These are phyloP conservation scores for Croton setiger DNA, from an alignment of 441 rosid genomes.

Conservation along the genomic window DNA sequence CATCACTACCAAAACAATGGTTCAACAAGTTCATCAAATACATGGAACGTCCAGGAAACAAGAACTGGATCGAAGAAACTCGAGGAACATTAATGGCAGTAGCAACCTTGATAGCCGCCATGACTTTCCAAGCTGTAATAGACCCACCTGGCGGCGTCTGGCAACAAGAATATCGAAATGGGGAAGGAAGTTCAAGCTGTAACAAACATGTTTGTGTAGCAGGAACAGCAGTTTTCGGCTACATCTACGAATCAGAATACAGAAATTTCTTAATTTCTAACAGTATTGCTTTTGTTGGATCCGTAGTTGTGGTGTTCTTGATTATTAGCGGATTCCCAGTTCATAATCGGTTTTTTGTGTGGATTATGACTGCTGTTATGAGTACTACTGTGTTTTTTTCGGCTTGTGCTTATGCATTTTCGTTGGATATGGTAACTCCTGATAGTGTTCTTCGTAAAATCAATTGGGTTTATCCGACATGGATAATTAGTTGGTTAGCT, in stretches of 20 bases:
- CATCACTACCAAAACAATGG: background rate
- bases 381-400: background rate
- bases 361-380: background rate
- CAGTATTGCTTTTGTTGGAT: background rate
- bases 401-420: background rate
- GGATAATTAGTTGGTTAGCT: too few relatives aligned
- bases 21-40: background rate
- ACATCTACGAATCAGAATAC: background rate
- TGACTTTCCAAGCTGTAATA: slow-evolving; percentile 27
- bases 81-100: slow-evolving; percentile 22
- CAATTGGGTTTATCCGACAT: background rate
- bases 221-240: slow-evolving; percentile 27
- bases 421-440: background rate
- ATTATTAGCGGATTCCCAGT: background rate
- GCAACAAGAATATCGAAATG: slow-evolving; percentile 13
- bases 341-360: background rate
- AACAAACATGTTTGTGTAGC: background rate
- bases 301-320: background rate
- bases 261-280: background rate
- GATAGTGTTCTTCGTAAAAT: background rate
- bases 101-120: slow-evolving; percentile 27
- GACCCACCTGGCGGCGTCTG: slow-evolving; percentile 35
- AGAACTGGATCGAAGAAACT: slow-evolving; percentile 18
- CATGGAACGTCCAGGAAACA: background rate
- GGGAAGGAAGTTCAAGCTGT: background rate